Base-by-base conservation (phyloP, 2,329 filamentous ascomycete genomes). In the Plectosphaerella sp. region DNA sequence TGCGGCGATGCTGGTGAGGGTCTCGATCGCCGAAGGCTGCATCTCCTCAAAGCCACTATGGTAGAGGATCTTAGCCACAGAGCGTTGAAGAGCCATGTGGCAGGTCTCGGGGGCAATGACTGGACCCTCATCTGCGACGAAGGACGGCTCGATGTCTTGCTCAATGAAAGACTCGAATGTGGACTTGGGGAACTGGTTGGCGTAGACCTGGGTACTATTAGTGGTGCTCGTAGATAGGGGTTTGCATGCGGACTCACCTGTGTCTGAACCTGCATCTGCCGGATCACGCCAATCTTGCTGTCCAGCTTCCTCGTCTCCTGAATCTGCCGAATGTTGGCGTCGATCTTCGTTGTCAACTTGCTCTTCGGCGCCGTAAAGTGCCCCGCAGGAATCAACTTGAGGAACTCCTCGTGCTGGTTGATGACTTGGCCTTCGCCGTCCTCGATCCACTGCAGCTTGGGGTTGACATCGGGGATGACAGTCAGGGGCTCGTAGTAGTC, bases 191-290 rank as follows among this genome's bases (percentile, higher is more conserved):
- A 99, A 99, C 68, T 99, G 94, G 64, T 99, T 99, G 64, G 92
- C 89, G 66, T 99, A 99, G 66, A 96, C 89, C 88, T 94, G 35
- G 51, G 49, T 18, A 53, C 3, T 15, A n/a, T 48, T 22, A 48
- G 47, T 41, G 37, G 12, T 22, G 47, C 11, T 7, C n/a, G 14
- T 35, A 16, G 35, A 18, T 43, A 33, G 12, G 24, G 28, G 28
- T 20, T 24, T 14, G 15, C 15, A n/a, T 36, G 47, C 8, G 39
- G 25, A 63, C 75, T 65, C 82, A 91, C 89, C 81, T 97, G 94
- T 49, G 91, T 90, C 68, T 99, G 94, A 50, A 97, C 84, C 72
- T 99, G 94, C 94, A 99, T 99, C 73, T 99, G 94, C 74, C 97
- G 99, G 67, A 99, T 94, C 56, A 99, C 91, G 47, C 90, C 87